Evolutionary conservation across 345 rosid genomes (phyloP).

Genomic region (Salix udensis): DNA sequence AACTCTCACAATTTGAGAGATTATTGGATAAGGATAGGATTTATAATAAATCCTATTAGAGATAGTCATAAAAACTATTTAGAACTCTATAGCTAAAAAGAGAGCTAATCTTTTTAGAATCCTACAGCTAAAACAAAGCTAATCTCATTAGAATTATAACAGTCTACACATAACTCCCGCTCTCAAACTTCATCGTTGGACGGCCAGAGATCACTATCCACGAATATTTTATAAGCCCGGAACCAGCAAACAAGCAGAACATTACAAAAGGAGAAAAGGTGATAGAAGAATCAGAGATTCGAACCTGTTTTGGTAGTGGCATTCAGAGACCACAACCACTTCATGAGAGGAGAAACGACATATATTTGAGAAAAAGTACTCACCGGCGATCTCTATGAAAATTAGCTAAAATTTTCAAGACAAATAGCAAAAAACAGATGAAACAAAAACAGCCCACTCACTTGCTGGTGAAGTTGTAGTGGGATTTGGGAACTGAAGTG

Average conservation of each 20-base stretch:
- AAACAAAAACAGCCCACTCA: conserved; percentile 38
- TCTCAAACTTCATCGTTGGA: conserved; percentile 87
- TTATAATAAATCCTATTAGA: too few relatives aligned
- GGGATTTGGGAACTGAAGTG: conserved; percentile 68
- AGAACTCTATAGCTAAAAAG: too few relatives aligned
- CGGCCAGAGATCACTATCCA: conserved; percentile 66
- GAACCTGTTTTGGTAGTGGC: conserved; percentile 82
- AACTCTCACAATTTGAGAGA: too few relatives aligned
- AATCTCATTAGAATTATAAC: too few relatives aligned
- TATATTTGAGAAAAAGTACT: conserved; percentile 46
- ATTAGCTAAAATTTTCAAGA: conserved; percentile 10
- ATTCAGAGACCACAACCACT: conserved; percentile 91
- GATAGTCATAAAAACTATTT: too few relatives aligned
- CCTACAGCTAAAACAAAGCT: too few relatives aligned
- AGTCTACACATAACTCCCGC: conserved; percentile 79
- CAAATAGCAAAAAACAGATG: neutral
- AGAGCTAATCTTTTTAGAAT: too few relatives aligned
- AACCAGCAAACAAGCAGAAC: neutral
- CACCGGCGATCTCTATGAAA: conserved; percentile 61
- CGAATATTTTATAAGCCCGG: neutral
- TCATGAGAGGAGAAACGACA: conserved; percentile 60
- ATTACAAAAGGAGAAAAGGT: neutral
- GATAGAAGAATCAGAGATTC: conserved; percentile 11
- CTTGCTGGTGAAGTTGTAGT: conserved; percentile 71
- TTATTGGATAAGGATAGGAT: too few relatives aligned